phyloP scores from a whole-genome alignment of 2,329 filamentous ascomycete species.

The Aspergillus hortae region DNA sequence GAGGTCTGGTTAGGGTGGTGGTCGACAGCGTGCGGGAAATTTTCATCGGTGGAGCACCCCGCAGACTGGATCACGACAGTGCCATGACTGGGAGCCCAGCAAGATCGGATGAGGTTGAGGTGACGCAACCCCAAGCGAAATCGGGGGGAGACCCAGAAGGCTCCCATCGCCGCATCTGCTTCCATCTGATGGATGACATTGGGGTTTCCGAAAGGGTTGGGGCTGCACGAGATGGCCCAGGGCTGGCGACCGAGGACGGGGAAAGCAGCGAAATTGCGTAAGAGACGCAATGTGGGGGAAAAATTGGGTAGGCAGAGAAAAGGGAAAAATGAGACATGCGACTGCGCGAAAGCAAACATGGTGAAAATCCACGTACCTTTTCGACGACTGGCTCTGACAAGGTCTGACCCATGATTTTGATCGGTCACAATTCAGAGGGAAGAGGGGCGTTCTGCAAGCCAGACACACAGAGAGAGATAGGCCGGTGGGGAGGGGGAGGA shows the following conservation, averaged over 20 bases:
- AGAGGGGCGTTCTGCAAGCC: slow-evolving; percentile 3
- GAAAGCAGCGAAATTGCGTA: slow-evolving; percentile 13
- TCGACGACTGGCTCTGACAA: slow-evolving; percentile 98
- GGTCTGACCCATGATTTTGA: slow-evolving; percentile 86
- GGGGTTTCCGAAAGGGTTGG: background rate
- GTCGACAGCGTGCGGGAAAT: slow-evolving; percentile 10
- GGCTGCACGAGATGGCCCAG: slow-evolving; percentile 7
- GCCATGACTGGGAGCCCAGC: background rate
- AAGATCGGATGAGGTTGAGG: too few relatives aligned
- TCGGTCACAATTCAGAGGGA: slow-evolving; percentile 17
- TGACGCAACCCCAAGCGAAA: too few relatives aligned
- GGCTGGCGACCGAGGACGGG: background rate
- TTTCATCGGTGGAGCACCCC: slow-evolving; percentile 16
- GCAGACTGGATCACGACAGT: slow-evolving; percentile 10
- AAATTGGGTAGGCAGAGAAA: slow-evolving; percentile 9
- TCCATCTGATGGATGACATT: too few relatives aligned
- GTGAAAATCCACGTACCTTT: slow-evolving; percentile 66
- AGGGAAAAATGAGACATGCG: slow-evolving; percentile 17
- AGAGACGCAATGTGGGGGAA: slow-evolving; percentile 25
- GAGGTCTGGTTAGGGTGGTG: background rate
- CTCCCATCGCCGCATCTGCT: too few relatives aligned
- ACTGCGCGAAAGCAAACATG: background rate
- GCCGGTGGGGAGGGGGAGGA: slow-evolving; percentile 5
- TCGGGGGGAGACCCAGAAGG: too few relatives aligned
- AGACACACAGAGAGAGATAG: slow-evolving; percentile 1